Base-by-base conservation (phyloP, 345 rosid genomes). In the Nephelium lappaceum region DNA sequence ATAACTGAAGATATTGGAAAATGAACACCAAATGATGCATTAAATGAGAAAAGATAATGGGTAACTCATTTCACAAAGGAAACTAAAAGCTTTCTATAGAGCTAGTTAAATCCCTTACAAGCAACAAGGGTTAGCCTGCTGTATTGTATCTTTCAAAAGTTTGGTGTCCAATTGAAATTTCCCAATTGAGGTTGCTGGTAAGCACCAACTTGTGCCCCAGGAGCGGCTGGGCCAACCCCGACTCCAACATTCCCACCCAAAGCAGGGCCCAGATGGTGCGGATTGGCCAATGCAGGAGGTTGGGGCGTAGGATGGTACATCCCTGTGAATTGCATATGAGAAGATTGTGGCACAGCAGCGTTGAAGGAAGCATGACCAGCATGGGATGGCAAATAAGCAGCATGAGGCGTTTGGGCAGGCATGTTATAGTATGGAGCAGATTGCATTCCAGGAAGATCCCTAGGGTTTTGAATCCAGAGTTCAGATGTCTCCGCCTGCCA, bases 161-260 rank as follows among this genome's bases (percentile, higher is more conserved):
- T 95, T 66, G 94, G 62, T 58, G 97, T 85, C 99, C 99, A 95
- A 77, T 89, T 95, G 83, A 88, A 91, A 85, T 92, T 97, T 76
- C 99, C 93, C 87, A 91, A 80, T 79, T 89, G 98, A 51, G 97
- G 91, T 85, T 90, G 97, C 91, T 92, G 98, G 78, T 95, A 93
- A 18, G 93, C 83, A 82, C 97, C 99, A 14, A 89, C 91, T 86
- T 93, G 98, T 23, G 92, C 89, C 58, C 86, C 93, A 11, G 97
- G 90, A 9, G 95, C 80, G 21, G 91, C 83, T 14, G 93, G 93
- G 21, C 88, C 92, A 73, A 89, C 89, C 39, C 93, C 97, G 1
- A 89, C 95, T 71, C 97, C 98, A 72, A 93, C 90, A 78, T 87
- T 91, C 42, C 90, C 92, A n/a, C 95, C 93, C 85, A 93, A 84